Conservation (phyloP, 2,329 filamentous ascomycete species). For the Neopestalotiopsis clavispora region DNA sequence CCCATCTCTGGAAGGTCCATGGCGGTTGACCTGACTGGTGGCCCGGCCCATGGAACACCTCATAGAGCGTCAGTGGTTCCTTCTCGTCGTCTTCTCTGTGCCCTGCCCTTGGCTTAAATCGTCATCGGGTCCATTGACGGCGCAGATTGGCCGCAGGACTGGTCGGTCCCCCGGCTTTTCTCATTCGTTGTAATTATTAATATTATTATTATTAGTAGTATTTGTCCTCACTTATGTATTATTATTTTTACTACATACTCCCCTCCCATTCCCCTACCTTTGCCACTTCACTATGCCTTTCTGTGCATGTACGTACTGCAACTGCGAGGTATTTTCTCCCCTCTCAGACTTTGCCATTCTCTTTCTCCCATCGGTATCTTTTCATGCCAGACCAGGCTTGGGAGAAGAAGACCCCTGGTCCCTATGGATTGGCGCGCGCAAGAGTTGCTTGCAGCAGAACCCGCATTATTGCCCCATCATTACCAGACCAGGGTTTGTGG, state of each 20-base stretch:
- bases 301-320: conserved; percentile 39
- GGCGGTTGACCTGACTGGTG: conserved; percentile 30
- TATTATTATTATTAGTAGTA: neutral
- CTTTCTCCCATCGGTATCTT: neutral
- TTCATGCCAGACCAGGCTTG: neutral
- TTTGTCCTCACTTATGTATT: too few species aligned
- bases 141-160: conserved; percentile 44
- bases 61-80: conserved; percentile 16
- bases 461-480: neutral
- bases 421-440: conserved; percentile 3
- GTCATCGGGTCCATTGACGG: conserved; percentile 32
- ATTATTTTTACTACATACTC: neutral
- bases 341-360: conserved; percentile 17
- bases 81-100: conserved; percentile 8
- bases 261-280: conserved; percentile 29
- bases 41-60: conserved; percentile 31
- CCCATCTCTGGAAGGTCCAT: conserved; percentile 23
- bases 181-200: neutral
- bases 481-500: conserved; percentile 8
- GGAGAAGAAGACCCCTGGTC: neutral
- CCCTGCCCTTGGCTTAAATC: conserved; percentile 25
- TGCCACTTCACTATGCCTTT: conserved; percentile 49
- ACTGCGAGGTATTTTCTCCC: conserved; percentile 35
- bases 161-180: conserved; percentile 32
- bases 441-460: neutral